A percentile compares a stretch with the other conserved stretches of the same genome.
Conservation (phyloP, 192 early-diverging fungal genomes). For the Backusella liffmaniae region DNA sequence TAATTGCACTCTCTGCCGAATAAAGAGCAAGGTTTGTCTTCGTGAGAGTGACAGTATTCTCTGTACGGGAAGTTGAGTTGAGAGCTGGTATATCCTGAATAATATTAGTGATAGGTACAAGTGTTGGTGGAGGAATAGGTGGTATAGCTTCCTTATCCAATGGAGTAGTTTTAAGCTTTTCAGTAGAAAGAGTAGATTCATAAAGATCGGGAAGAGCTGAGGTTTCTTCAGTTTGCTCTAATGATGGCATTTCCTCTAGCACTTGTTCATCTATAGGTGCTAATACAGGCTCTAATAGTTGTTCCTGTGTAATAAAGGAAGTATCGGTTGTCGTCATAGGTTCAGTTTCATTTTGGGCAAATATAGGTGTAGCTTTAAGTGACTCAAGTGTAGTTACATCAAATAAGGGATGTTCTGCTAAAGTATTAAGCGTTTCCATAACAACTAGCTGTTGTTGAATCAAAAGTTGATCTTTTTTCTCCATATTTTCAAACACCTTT, state of each 20-base stretch:
- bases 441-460: slow-evolving; percentile 32
- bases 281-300: not conserved
- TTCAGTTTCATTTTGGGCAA: not conserved
- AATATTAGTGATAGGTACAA: not conserved
- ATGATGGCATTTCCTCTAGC: not conserved
- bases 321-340: not conserved
- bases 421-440: slow-evolving; percentile 14
- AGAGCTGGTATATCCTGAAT: not conserved
- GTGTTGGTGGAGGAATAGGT: not conserved
- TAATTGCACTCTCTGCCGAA: slow-evolving; percentile 36
- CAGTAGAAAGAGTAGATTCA: not conserved
- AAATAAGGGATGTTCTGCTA: slow-evolving; percentile 4
- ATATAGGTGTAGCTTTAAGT: not conserved
- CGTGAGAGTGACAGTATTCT: not conserved
- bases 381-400: not conserved
- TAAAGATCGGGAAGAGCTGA: not conserved
- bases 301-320: not conserved
- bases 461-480: slow-evolving; percentile 37
- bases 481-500: slow-evolving; percentile 33
- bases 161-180: not conserved
- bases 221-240: not conserved
- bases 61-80: not conserved
- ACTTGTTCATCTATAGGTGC: not conserved
- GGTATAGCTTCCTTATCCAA: slow-evolving; percentile 3
- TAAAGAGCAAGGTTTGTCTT: slow-evolving; percentile 25